Conservation (phyloP, 345 rosid genomes). For the Aquilaria sinensis region DNA sequence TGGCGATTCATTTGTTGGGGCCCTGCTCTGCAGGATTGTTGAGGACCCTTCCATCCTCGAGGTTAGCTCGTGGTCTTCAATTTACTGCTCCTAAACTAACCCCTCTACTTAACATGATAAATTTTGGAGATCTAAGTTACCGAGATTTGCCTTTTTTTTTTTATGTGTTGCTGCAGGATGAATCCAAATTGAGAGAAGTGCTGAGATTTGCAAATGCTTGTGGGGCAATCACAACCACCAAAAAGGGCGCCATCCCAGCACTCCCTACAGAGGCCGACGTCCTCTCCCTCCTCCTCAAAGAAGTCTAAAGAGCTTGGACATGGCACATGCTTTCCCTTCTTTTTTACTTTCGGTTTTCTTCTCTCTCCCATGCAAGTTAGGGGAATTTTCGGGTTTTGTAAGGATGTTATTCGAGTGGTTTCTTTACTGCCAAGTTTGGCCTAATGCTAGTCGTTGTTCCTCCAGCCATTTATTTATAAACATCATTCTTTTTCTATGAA, state of each 20-base stretch:
- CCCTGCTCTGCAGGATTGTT: conserved; percentile 74
- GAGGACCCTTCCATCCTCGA: conserved; percentile 64
- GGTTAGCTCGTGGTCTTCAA: conserved; percentile 22
- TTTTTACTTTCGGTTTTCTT: too few relatives aligned
- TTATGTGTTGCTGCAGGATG: conserved; percentile 38
- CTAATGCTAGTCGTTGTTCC: too few relatives aligned
- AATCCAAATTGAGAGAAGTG: conserved; percentile 60
- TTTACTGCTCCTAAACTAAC: not conserved
- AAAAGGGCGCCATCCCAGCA: conserved; percentile 98
- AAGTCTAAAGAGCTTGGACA: too few relatives aligned
- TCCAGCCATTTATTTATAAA: too few relatives aligned
- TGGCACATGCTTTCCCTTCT: too few relatives aligned
- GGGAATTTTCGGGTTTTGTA: too few relatives aligned
- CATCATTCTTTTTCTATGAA: too few relatives aligned
- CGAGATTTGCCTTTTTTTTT: not conserved
- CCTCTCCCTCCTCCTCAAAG: conserved; percentile 22
- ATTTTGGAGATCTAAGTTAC: too few relatives aligned
- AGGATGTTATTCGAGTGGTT: too few relatives aligned
- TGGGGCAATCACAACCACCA: conserved; percentile 96
- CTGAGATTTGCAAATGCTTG: conserved; percentile 83
- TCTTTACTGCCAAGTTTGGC: too few relatives aligned
- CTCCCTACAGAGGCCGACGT: conserved; percentile 64
- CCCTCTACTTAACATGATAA: too few relatives aligned
- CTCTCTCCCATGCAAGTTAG: too few relatives aligned
- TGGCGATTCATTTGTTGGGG: conserved; percentile 91